Evolutionary conservation across 1,139 yeast species (phyloP).

Genomic region (Blastobotrys buckinghamii): DNA sequence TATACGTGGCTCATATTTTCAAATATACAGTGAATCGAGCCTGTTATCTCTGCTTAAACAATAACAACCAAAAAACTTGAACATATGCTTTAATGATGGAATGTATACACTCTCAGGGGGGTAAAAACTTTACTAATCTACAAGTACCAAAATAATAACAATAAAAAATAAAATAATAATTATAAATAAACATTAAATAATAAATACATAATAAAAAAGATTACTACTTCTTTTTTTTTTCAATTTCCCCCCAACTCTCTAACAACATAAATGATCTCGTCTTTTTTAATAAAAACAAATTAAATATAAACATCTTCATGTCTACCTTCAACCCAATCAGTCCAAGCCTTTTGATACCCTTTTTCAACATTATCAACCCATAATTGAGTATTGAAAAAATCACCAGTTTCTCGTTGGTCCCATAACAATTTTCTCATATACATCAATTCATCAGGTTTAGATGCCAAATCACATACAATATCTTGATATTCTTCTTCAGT

Average conservation of each 20-base stretch:
- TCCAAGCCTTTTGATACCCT: constrained; percentile 29
- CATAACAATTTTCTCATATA: constrained; percentile 25
- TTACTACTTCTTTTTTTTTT: neutral
- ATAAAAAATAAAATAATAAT: too few species aligned
- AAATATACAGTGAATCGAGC: too few species aligned
- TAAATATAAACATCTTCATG: constrained; percentile 13
- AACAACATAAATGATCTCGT: too few species aligned
- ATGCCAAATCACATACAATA: constrained; percentile 23
- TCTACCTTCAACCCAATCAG: constrained; percentile 26
- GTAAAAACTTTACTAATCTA: too few species aligned
- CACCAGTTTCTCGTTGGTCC: constrained; percentile 23
- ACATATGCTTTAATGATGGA: too few species aligned
- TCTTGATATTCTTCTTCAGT: constrained; percentile 29
- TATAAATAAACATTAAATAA: neutral
- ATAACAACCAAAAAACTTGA: too few species aligned
- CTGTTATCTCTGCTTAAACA: too few species aligned
- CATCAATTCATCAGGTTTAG: constrained; percentile 21
- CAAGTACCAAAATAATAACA: neutral
- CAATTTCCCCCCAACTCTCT: neutral
- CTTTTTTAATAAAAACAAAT: neutral
- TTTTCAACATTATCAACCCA: constrained; percentile 30
- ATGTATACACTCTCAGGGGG: too few species aligned
- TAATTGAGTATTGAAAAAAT: constrained; percentile 28
- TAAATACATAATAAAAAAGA: neutral
- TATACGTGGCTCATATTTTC: too few species aligned